phyloP scores from a whole-genome alignment of 768 basidiomycete genomes.

The Lentinula raphanica region DNA sequence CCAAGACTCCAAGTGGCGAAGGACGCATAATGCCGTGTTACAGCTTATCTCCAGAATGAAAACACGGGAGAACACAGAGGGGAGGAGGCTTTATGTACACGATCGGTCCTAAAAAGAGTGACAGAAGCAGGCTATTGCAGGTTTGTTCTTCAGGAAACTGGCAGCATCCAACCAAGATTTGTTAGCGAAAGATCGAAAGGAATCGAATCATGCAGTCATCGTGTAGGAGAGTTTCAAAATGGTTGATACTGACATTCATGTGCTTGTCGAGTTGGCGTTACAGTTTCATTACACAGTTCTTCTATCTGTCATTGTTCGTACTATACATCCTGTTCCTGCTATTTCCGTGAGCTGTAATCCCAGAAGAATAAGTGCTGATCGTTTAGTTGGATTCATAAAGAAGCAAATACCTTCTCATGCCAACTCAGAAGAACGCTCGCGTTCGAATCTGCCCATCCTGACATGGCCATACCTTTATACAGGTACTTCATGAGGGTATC shows the following conservation, averaged over 20 bases:
- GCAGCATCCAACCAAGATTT: too few species aligned
- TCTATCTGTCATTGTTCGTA: slow-evolving; percentile 67
- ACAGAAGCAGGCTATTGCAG: too few species aligned
- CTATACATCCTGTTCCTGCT: slow-evolving; percentile 93
- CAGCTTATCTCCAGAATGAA: too few species aligned
- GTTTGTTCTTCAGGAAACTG: too few species aligned
- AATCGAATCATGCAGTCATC: too few species aligned
- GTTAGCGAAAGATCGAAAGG: background rate
- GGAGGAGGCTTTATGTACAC: too few species aligned
- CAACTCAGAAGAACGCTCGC: slow-evolving; percentile 70
- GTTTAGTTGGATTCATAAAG: slow-evolving; percentile 1
- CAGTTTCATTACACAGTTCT: slow-evolving; percentile 36
- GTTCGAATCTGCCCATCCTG: slow-evolving; percentile 55
- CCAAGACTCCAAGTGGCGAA: too few species aligned
- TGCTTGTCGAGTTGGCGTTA: background rate
- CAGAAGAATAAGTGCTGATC: background rate
- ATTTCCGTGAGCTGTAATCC: slow-evolving; percentile 81
- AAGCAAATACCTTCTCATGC: slow-evolving; percentile 87
- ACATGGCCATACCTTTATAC: slow-evolving; percentile 91
- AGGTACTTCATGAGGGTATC: slow-evolving; percentile 97
- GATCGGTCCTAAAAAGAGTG: too few species aligned
- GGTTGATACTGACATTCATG: background rate
- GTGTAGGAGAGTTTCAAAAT: background rate
- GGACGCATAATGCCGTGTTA: too few species aligned
- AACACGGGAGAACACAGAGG: too few species aligned